Evolutionary conservation across 768 basidiomycete genomes (phyloP), one percentile per base, ranked within the genome.

Genomic region (Mycena leptocephala): DNA sequence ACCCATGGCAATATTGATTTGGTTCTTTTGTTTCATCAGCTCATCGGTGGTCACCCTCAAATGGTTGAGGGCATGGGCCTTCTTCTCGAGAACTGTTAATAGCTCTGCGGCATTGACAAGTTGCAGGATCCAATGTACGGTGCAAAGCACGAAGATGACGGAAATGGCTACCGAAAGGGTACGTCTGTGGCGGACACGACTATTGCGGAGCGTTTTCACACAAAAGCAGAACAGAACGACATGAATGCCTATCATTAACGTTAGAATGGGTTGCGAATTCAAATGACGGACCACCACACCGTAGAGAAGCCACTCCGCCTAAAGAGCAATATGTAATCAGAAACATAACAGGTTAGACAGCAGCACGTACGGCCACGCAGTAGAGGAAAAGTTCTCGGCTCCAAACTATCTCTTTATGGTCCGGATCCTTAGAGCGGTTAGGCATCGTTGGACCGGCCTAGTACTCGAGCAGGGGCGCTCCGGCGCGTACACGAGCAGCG

Each of bases 251-350:
- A 56, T 83, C 22, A 16, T 32, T 43, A 10, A 30, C 3, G 16
- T 32, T 63, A 1, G 11, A 5, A 32, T 32, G 28, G 28, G 10
- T n/a, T 6, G 0, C 2, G 5, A 43, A n/a, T 28, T 48, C 14
- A 20, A 48, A 18, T 46, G 30, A 8, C 16, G 41, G 24, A 3
- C n/a, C 8, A 46, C 48, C 79, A 24, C 58, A 82, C 83, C 84
- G 37, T 84, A 85, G 1, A 84, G 76, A n/a, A 83, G 72, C 48
- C 78, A 75, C 70, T 85, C 83, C 20, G 78, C 80, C 83, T 85
- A 7, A 32, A n/a, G 26, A 20, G 28, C 3, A 24, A 5, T 14
- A 22, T 2, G 43, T 51, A 22, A 56, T 18, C 28, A 20, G 24
- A 24, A 22, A 20, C 9, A 11, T 22, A 14, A 1, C 14, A 33